Conservation (phyloP, 179 eudicot species). For the Beta macrorhiza region DNA sequence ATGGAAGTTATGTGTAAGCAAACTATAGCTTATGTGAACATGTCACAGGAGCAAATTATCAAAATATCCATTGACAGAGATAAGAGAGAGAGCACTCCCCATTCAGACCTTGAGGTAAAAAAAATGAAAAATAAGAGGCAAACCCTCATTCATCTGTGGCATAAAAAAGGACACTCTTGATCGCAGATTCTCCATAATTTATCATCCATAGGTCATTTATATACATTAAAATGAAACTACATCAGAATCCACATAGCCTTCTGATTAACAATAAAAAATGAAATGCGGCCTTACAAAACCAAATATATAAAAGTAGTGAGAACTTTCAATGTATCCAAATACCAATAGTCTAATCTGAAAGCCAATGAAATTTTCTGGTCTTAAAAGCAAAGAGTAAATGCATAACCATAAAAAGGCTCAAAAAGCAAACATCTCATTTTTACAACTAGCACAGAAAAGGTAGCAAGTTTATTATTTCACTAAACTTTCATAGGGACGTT, state of each 20-base stretch:
- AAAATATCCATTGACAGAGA: not conserved
- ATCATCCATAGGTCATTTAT: not conserved
- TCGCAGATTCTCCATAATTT: not conserved
- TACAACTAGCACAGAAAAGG: not conserved
- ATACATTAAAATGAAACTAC: not conserved
- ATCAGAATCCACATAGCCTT: not conserved
- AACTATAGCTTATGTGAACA: not conserved
- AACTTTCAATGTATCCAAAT: not conserved
- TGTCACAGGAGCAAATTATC: not conserved
- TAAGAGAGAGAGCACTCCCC: not conserved
- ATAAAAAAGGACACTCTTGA: not conserved
- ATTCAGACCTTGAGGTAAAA: not conserved
- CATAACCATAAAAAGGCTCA: not conserved
- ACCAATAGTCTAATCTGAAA: not conserved
- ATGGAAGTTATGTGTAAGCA: not conserved
- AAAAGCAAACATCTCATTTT: not conserved
- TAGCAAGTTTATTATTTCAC: not conserved
- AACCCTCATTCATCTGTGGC: not conserved
- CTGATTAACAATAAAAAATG: not conserved
- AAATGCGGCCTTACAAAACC: not conserved
- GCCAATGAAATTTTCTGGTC: too few species aligned
- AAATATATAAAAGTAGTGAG: not conserved
- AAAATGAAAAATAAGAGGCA: not conserved
- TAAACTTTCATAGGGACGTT: not conserved
- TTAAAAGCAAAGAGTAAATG: not conserved